These are phyloP conservation scores for Coprinellus micaceus DNA, from an alignment of 768 basidiomycete genomes.

Conservation along the genomic window DNA sequence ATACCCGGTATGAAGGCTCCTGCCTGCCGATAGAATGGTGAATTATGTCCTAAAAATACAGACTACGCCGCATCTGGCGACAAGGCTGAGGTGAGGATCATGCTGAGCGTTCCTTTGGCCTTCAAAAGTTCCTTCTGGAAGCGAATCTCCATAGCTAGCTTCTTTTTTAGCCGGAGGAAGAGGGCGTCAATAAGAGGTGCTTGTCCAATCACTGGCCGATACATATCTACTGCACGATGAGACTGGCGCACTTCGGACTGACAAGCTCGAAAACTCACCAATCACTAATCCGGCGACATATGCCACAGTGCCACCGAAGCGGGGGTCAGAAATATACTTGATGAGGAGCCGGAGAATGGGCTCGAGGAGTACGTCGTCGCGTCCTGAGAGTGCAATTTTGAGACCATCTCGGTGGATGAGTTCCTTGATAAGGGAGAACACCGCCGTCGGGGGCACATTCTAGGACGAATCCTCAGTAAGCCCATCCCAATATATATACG, in stretches of 20 bases:
- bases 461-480: conserved; percentile 26
- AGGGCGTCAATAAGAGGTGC: conserved; percentile 88
- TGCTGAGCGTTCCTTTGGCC: conserved; percentile 83
- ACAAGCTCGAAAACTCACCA: conserved; percentile 66
- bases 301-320: conserved; percentile 87
- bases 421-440: conserved; percentile 91
- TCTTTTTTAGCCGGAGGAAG: conserved; percentile 76
- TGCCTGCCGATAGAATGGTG: not conserved
- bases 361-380: conserved; percentile 91
- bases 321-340: conserved; percentile 82
- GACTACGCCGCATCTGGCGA: conserved; percentile 12
- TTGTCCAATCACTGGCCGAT: conserved; percentile 86
- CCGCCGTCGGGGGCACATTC: conserved; percentile 79
- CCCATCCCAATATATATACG: not conserved
- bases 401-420: conserved; percentile 89
- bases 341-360: conserved; percentile 84
- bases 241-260: no score
- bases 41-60: not conserved
- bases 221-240: conserved; percentile 84
- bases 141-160: conserved; percentile 78
- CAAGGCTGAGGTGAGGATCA: conserved; percentile 69
- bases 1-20: no score
- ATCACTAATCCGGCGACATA: conserved; percentile 79
- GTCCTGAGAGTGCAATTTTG: conserved; percentile 77
- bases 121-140: conserved; percentile 86